Evolutionary conservation across 2,329 filamentous ascomycete species (phyloP), one percentile per base, ranked within the genome.

Genomic region (Zasmidium cellare): DNA sequence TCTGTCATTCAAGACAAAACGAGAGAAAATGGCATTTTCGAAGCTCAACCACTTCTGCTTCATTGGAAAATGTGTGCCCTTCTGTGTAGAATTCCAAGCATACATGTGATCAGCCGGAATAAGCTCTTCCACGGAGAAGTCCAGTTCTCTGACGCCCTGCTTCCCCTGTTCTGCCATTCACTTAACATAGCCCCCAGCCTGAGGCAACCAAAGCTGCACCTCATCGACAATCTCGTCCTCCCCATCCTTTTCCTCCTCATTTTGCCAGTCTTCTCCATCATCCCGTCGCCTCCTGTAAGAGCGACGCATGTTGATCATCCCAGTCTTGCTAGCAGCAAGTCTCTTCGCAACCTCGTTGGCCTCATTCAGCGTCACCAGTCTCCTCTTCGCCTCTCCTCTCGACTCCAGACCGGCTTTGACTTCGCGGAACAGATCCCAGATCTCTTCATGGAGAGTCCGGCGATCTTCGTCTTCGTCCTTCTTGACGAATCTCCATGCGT

Each of bases 261-360:
- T 25, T 3, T 14, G 7, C 11, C n/a, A 14, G 16, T 41, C 16
- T 5, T 41, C 35, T 14, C 3, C 7, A 41, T 41, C 35, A 18
- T 41, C 7, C 7, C 53, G 14, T 47, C 46, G 7, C 25, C 56
- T 14, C 31, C 52, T 18, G 25, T 46, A 22, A 2, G 2, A 2
- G 9, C 31, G 25, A 41, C 22, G 7, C 14, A 24, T 23, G 45
- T 46, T 18, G 45, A 12, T 56, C 14, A n/a, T n/a, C n/a, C 47
- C 46, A 23, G 48, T 46, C 53, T 58, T 58, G n/a, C 41, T 58
- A 31, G 64, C 65, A 12, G 65, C 62, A 38, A 69, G 51, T 24
- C 67, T 48, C 38, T 47, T 82, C 9, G 83, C 82, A 19, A 87
- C 82, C 69, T 86, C 83, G 65, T 85, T 87, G 11, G 84, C 84